Conservation (phyloP, 805 yeast genomes). For the Wickerhamiella azymoides region DNA sequence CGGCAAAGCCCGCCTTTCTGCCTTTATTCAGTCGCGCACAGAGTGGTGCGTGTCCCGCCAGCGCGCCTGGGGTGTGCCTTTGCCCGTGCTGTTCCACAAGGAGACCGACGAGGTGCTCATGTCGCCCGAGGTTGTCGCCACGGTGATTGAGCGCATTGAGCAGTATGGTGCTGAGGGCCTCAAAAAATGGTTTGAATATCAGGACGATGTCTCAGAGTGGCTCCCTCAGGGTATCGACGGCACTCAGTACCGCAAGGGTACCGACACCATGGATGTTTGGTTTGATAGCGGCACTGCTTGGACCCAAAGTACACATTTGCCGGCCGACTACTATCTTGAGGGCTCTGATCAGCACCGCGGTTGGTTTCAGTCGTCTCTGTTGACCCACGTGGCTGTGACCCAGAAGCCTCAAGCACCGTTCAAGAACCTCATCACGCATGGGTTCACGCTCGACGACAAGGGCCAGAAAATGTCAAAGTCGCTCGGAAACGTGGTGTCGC, state of each 20-base stretch:
- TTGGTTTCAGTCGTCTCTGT: conserved; percentile 91
- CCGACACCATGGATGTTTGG: conserved; percentile 98
- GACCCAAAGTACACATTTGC: conserved; percentile 37
- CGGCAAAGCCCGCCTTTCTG: conserved; percentile 54
- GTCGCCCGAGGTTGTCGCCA: conserved; percentile 40
- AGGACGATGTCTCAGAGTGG: conserved; percentile 49
- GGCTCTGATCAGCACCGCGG: conserved; percentile 99
- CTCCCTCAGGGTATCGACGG: conserved; percentile 42
- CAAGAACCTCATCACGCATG: conserved; percentile 72
- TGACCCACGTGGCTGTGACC: conserved; percentile 51
- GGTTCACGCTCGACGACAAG: conserved; percentile 75
- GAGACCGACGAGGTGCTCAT: conserved; percentile 51
- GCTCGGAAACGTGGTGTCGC: conserved; percentile 66
- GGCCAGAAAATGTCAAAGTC: conserved; percentile 92
- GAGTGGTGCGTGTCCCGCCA: conserved; percentile 99
- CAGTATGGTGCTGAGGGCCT: conserved; percentile 37
- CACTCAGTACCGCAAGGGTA: conserved; percentile 42
- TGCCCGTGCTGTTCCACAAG: conserved; percentile 63
- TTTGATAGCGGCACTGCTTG: conserved; percentile 94
- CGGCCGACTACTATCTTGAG: conserved; percentile 66
- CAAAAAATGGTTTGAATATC: conserved; percentile 51
- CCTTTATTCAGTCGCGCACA: conserved; percentile 62
- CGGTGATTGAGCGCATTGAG: conserved; percentile 42
- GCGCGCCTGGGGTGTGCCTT: conserved; percentile 96
- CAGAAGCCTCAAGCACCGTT: conserved; percentile 44